Base-by-base conservation (phyloP, 176 grass and related monocot species). In the Musa schizocarpa region DNA sequence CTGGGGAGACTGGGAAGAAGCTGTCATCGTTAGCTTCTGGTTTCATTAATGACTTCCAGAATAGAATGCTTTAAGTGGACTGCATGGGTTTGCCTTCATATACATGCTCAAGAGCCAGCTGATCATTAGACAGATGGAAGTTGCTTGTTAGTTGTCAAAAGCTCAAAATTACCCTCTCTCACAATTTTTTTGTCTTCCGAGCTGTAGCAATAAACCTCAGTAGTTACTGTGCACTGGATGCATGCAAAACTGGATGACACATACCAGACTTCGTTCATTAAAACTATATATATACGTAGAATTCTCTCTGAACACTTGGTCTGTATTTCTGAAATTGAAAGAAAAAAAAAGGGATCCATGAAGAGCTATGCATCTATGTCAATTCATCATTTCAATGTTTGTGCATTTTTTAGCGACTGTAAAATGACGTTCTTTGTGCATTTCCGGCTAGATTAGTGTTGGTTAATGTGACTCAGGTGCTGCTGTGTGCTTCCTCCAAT, bases 1-100 rank as follows among this genome's bases (percentile, higher is more conserved):
- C 94, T 24, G 94, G 90, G 24, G 90, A 98, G 80, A 98, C 94
- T 0, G 84, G 94, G 63, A 98, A 91, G 59, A 98, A 83, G 55
- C 72, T 98, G 88, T 89, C 90, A 20, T 93, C 90, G 27, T 63
- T 98, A 78, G 94, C 94, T 26, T 98, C 94, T 52, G 88, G 80
- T 72, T 75, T 98, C 69, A 85, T 98, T 48, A 89, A 83, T 34
- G 94, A 98, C 76, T 84, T 98, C 85, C 93, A 96, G 66, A 86
- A 91, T 27, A 84, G 90, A 52, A 91, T 98, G 63, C 84, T 98
- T 78, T 97, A 63, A 97, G 73, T 24, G 19, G 68, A 43, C 50
- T 2, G 21, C 13, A 27, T 34, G 14, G 43, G 64, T 8, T 21
- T 65, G 14, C 64, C 43, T 13, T 6, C 9, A 13, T 29, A 67